Base-by-base conservation (phyloP, 2,329 filamentous ascomycete species). In the Xylariaceae sp. region DNA sequence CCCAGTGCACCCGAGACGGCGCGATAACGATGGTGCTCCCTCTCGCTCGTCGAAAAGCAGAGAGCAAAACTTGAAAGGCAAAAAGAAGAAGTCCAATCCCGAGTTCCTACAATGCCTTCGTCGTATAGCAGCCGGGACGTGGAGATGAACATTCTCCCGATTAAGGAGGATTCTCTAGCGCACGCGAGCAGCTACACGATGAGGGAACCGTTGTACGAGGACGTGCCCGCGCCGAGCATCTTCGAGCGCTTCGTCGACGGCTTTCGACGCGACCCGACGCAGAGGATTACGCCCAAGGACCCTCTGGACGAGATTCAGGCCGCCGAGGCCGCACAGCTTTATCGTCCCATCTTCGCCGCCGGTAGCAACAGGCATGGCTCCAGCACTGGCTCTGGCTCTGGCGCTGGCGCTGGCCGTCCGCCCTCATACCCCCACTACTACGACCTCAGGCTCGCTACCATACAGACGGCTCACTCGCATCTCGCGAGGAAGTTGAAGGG, bases 401-500 rank as follows among this genome's bases (percentile, higher is more conserved):
- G n/a, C n/a, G n/a, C n/a, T n/a, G n/a, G n/a, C n/a, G n/a, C n/a
- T n/a, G n/a, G n/a, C n/a, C n/a, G n/a, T n/a, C n/a, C n/a, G n/a
- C n/a, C n/a, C n/a, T n/a, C n/a, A n/a, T 24, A 50, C 47, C 15
- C 63, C 2, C 70, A 74, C 41, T 74, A 74, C 55, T 79, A 72
- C 50, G 74, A 79, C 52, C 48, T 79, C 36, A 69, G 68, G 18
- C 63, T 65, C 51, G 78, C 76, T 33, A 74, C 86, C 56, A 65
- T 87, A 49, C 82, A 88, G 56, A 89, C 87, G 2, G 84, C 86
- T 3, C 74, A 81, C 48, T 83, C 85, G 31, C 79, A 83, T 6
- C 71, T 97, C 35, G 78, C 84, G 35, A 74, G 88, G 55, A 82
- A 80, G 60, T 66, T 94, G 51, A 92, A 94, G 65, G 80, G 81